Evolutionary conservation across 1,139 yeast genomes (phyloP).

Genomic region (Blastobotrys raffinosifermentans): DNA sequence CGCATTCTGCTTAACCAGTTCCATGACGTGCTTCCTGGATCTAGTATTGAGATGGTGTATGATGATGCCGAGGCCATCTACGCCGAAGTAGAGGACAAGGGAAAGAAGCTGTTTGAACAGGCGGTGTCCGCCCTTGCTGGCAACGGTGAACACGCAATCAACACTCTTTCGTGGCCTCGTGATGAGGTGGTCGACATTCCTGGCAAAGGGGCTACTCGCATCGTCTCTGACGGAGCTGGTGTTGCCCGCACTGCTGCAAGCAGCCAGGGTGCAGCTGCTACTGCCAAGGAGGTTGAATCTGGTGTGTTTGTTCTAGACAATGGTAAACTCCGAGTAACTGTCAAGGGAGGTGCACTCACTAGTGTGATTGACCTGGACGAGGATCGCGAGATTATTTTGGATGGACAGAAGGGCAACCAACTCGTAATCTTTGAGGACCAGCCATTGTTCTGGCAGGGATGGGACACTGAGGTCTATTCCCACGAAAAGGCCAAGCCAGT

Average conservation of each 20-base stretch:
- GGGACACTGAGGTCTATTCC: slow-evolving; percentile 94
- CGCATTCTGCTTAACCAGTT: slow-evolving; percentile 84
- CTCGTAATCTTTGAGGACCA: slow-evolving; percentile 79
- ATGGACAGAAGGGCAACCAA: slow-evolving; percentile 60
- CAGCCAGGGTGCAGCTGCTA: slow-evolving; percentile 9
- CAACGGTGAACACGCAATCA: slow-evolving; percentile 33
- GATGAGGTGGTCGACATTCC: slow-evolving; percentile 44
- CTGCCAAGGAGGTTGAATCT: slow-evolving; percentile 36
- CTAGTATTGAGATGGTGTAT: slow-evolving; percentile 93
- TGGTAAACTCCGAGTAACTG: slow-evolving; percentile 50
- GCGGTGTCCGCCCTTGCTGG: slow-evolving; percentile 31
- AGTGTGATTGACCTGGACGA: slow-evolving; percentile 56
- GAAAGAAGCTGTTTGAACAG: slow-evolving; percentile 44
- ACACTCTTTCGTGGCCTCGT: slow-evolving; percentile 68
- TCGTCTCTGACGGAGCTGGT: slow-evolving; percentile 16
- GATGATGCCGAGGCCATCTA: slow-evolving; percentile 84
- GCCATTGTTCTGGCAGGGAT: slow-evolving; percentile 87
- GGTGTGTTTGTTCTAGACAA: slow-evolving; percentile 50
- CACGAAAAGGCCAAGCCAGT: slow-evolving; percentile 54
- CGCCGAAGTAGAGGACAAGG: slow-evolving; percentile 46
- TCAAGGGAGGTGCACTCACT: slow-evolving; percentile 58
- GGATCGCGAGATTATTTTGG: slow-evolving; percentile 64
- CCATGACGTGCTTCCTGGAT: slow-evolving; percentile 95
- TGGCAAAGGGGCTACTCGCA: slow-evolving; percentile 2
- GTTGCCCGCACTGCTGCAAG: slow-evolving; percentile 14